Conservation (phyloP, 2,329 filamentous ascomycete genomes). For the Sordariomycetes sp. region DNA sequence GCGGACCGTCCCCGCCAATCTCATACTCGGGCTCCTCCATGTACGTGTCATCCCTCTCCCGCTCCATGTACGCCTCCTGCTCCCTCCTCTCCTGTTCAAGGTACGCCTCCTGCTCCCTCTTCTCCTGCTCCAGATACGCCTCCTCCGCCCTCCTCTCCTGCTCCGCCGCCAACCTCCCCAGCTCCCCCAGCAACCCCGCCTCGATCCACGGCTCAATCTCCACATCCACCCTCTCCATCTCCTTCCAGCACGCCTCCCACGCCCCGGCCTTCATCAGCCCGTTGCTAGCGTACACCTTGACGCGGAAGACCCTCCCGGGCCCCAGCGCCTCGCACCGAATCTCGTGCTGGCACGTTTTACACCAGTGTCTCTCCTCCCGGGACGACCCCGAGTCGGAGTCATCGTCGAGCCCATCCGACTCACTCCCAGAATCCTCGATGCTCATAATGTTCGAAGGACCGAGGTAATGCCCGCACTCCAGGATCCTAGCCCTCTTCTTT, state of each 20-base stretch:
- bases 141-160: conserved; percentile 25
- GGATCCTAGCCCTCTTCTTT: conserved; percentile 49
- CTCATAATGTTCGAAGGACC: conserved; percentile 39
- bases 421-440: conserved; percentile 25
- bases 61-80: conserved; percentile 18
- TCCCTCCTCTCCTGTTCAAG: conserved; percentile 16
- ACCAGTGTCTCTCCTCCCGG: conserved; percentile 35
- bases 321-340: conserved; percentile 41
- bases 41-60: conserved; percentile 11
- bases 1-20: not conserved
- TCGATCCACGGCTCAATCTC: conserved; percentile 70
- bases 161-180: conserved; percentile 39
- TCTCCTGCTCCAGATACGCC: conserved; percentile 18
- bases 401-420: conserved; percentile 20
- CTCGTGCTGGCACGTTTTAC: conserved; percentile 38
- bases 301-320: conserved; percentile 48
- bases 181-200: conserved; percentile 39
- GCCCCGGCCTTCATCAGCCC: conserved; percentile 84
- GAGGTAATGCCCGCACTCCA: conserved; percentile 67
- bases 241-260: conserved; percentile 87
- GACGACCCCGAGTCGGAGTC: not conserved
- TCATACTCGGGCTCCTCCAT: conserved; percentile 3
- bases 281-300: conserved; percentile 91
- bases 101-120: conserved; percentile 16
- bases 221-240: conserved; percentile 97